phyloP scores from a whole-genome alignment of 352 stramenopile genomes.

The Phytophthora megakarya region DNA sequence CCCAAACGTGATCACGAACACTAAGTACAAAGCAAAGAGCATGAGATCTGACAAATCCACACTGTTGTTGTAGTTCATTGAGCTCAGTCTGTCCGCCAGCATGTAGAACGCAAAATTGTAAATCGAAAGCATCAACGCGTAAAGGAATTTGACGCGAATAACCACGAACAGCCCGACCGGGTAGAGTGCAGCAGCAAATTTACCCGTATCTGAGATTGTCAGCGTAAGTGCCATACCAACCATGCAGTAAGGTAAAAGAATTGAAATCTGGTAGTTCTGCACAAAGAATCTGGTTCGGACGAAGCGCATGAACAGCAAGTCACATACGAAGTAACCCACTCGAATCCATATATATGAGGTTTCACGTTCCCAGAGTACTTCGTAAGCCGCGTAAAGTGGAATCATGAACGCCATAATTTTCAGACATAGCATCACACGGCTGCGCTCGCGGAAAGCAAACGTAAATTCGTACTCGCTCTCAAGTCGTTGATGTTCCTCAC shows the following conservation, averaged over 20 bases:
- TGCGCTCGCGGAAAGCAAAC: conserved; percentile 71
- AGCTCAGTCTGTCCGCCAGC: conserved; percentile 36
- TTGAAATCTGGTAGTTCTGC: conserved; percentile 74
- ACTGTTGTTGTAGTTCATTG: conserved; percentile 26
- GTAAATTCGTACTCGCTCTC: conserved; percentile 77
- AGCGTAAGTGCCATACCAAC: conserved; percentile 80
- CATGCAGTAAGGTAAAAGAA: conserved; percentile 71
- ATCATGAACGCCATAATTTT: conserved; percentile 78
- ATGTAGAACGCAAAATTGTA: conserved; percentile 87
- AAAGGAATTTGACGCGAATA: conserved; percentile 86
- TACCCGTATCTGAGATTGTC: conserved; percentile 84
- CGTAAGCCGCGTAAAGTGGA: conserved; percentile 73
- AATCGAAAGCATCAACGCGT: conserved; percentile 69
- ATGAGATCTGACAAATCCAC: conserved; percentile 63
- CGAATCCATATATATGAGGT: conserved; percentile 70
- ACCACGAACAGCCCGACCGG: conserved; percentile 82
- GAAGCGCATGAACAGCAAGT: conserved; percentile 75
- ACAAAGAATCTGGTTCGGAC: conserved; percentile 71
- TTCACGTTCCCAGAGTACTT: conserved; percentile 68
- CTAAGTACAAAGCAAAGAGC: conserved; percentile 75
- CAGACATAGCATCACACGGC: conserved; percentile 69
- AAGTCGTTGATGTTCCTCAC: conserved; percentile 77
- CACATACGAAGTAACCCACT: conserved; percentile 67
- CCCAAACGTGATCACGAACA: conserved; percentile 77
- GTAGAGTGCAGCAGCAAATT: conserved; percentile 83